Evolutionary conservation across 306 rosid genomes (phyloP).

Genomic region (Gillenia trifoliata): DNA sequence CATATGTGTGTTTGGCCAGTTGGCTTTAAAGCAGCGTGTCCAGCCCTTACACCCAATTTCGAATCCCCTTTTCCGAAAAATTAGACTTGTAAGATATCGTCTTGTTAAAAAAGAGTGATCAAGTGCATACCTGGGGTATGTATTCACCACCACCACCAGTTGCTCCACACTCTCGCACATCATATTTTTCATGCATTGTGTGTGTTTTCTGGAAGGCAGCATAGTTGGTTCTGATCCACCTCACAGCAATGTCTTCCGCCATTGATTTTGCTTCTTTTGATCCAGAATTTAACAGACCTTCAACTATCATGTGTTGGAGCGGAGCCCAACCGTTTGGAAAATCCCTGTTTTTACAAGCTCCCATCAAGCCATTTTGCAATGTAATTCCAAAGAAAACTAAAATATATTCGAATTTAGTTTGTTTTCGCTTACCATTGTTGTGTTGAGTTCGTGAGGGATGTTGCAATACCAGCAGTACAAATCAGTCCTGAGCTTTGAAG

Average conservation of each 20-base stretch:
- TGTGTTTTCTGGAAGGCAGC: constrained; percentile 63
- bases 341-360: constrained; percentile 52
- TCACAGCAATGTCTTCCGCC: constrained; percentile 67
- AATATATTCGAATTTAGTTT: not conserved
- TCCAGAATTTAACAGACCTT: constrained; percentile 70
- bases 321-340: constrained; percentile 98
- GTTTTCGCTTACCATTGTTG: constrained; percentile 53
- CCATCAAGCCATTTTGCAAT: not conserved
- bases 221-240: constrained; percentile 85
- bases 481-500: constrained; percentile 63
- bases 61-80: no score
- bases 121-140: constrained; percentile 54
- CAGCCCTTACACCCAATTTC: no score
- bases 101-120: not conserved
- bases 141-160: constrained; percentile 91
- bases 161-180: constrained; percentile 66
- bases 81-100: no score
- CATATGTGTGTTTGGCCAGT: no score
- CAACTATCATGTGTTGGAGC: constrained; percentile 90
- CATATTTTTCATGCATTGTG: constrained; percentile 75
- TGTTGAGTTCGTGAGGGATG: constrained; percentile 64
- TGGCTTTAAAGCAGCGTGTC: no score
- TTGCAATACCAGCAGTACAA: constrained; percentile 58
- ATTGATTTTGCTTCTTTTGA: constrained; percentile 59
- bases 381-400: not conserved